These are phyloP conservation scores for Psidium guajava DNA, from an alignment of 345 rosid genomes.

Conservation along the genomic window DNA sequence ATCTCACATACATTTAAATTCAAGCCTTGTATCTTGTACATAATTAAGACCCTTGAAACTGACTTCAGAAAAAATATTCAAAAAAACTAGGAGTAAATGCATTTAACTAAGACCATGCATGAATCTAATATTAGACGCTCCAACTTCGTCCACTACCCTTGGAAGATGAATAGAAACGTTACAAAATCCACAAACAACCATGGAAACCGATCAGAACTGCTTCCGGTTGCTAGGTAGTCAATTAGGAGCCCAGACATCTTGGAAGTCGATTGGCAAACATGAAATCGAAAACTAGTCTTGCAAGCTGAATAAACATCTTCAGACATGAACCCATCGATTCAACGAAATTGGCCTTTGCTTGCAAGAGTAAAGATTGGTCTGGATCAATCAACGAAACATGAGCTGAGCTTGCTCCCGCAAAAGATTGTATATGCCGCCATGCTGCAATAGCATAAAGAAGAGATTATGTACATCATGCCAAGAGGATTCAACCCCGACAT, in stretches of 20 bases:
- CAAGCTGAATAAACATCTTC: no score
- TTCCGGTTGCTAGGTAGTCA: background rate
- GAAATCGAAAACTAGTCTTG: no score
- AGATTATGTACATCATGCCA: background rate
- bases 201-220: background rate
- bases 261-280: no score
- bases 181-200: background rate
- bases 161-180: background rate
- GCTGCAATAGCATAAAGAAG: background rate
- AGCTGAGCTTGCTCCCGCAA: background rate
- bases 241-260: no score
- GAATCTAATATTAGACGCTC: background rate
- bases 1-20: background rate
- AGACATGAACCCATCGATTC: no score
- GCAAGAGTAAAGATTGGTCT: no score
- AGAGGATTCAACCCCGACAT: constrained; percentile 5
- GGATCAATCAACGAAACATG: background rate
- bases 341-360: no score
- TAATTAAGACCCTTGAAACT: background rate
- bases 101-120: background rate
- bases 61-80: background rate
- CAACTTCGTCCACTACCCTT: background rate
- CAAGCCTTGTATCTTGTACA: background rate
- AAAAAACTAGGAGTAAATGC: background rate
- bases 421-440: background rate